Conservation (phyloP, 176 grass and related monocot species). For the Aechmea fasciata region DNA sequence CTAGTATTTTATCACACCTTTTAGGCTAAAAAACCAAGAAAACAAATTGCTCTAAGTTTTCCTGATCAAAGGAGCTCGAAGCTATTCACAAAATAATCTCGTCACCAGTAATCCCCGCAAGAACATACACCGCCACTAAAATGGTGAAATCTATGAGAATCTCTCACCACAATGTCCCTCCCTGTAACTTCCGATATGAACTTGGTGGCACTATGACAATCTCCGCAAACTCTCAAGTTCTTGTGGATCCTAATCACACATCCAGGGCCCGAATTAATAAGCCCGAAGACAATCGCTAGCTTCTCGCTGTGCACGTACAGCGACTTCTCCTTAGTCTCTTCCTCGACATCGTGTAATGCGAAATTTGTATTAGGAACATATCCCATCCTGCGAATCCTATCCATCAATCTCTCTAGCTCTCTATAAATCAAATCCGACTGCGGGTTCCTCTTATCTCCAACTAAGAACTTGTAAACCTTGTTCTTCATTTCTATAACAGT, state of each 20-base stretch:
- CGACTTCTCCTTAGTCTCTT: constrained; percentile 22
- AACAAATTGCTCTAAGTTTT: no score
- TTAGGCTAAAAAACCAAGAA: no score
- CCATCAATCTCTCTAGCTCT: constrained; percentile 23
- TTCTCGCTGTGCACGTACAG: constrained; percentile 21
- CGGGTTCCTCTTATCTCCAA: constrained; percentile 15
- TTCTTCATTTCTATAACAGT: constrained; percentile 22
- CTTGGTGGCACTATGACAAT: constrained; percentile 26
- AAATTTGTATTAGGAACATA: constrained; percentile 30
- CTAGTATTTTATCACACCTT: no score
- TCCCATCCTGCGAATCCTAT: constrained; percentile 10
- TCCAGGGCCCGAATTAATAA: constrained; percentile 14
- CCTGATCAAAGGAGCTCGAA: no score
- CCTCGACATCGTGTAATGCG: constrained; percentile 22
- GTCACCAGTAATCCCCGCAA: constrained; percentile 30
- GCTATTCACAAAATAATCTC: not conserved
- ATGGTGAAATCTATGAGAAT: constrained; percentile 30
- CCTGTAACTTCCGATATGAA: constrained; percentile 20
- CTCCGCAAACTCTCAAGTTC: constrained; percentile 25
- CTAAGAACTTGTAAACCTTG: constrained; percentile 24
- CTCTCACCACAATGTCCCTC: constrained; percentile 18
- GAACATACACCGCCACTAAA: constrained; percentile 17
- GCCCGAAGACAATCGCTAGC: constrained; percentile 25
- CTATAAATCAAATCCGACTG: constrained; percentile 17
- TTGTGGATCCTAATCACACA: constrained; percentile 13